Base-by-base conservation (phyloP, 371 early-diverging fungal genomes). In the Paraphysoderma sedebokerense region DNA sequence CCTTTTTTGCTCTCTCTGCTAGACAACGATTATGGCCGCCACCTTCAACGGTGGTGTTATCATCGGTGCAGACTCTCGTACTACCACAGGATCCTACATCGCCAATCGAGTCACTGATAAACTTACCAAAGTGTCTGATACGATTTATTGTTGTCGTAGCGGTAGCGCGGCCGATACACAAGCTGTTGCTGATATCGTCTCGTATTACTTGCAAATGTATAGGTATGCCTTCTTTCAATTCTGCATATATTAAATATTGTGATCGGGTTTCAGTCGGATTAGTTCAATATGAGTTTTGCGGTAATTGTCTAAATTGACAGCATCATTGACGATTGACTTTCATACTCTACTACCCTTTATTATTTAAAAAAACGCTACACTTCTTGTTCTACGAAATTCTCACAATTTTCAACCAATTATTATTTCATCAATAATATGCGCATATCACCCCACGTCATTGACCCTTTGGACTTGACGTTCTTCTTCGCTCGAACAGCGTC, bases 11-110 rank as follows among this genome's bases (percentile, higher is more conserved):
- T 23, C 27, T 20, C 45, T n/a, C 3, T 28, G 51, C 22, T 73
- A 91, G 92, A 99, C 99, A 40, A 93, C 99, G 51, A 98, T 98
- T 65, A 96, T 99, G 91, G 99, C 99, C 28, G 91, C 95, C 41
- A 73, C 79, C 56, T 98, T 79, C 61, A 72, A 79, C 31, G 90
- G 83, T 55, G 99, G 99, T 29, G 95, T 99, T 32, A 79, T 99
- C 49, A 72, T 99, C 49, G 99, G 95, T 31, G 99, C 99, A 44
- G 99, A 99, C 62, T 93, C 97, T 46, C 81, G 99, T 49, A 92
- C 93, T 23, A 91, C 92, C 3, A 82, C 80, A 22, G 99, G 99
- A 30, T 74, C 93, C 37, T 98, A 93, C 68, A 88, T 99, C 62
- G 88, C 86, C 55, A 95, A 92, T 68, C 75, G 98, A 58, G 91